Base-by-base conservation (phyloP, 805 yeast genomes). In the Metschnikowia proteae region DNA sequence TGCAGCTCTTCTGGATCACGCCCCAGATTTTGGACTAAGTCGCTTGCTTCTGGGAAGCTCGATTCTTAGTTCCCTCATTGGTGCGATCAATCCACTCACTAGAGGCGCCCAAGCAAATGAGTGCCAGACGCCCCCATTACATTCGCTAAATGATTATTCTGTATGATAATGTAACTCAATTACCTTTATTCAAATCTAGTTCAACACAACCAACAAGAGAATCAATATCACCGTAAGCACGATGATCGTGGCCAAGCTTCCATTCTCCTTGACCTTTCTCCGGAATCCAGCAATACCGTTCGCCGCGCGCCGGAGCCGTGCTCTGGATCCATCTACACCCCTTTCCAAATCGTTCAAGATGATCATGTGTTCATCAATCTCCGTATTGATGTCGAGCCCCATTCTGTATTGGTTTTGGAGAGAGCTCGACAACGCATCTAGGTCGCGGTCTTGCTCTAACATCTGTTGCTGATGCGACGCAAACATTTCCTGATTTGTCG, bases 401-500 rank as follows among this genome's bases (percentile, higher is more conserved):
- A 73, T 72, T 9, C 60, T 50, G 49, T 67, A 73, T 57, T 73
- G 78, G 26, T 60, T 54, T 29, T 58, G 58, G 6, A 73, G 65
- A 10, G 70, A 65, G 25, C 58, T 53, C 50, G 70, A 75, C 28
- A 73, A 57, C 8, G 47, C 39, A 39, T 66, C 73, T 47, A 73
- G 59, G 48, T 62, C 61, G 27, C 64, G 57, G 54, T 73, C 76
- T 54, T 73, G 78, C 36, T 60, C 62, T 35, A 71, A 51, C 13
- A 73, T 42, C 39, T 63, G 66, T 54, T 73, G 77, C 49, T 71
- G 75, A 52, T 73, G 76, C 49, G 60, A 66, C 6, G 75, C 75
- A 60, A 68, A 73, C 42, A 73, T 44, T 51, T 69, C 75, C 36
- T 66, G 74, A 54, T 71, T 71, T 31, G 66, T 56, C 34, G 60